Conservation (phyloP, 192 early-diverging fungal species). For the Rhizoclosmatium sp. region DNA sequence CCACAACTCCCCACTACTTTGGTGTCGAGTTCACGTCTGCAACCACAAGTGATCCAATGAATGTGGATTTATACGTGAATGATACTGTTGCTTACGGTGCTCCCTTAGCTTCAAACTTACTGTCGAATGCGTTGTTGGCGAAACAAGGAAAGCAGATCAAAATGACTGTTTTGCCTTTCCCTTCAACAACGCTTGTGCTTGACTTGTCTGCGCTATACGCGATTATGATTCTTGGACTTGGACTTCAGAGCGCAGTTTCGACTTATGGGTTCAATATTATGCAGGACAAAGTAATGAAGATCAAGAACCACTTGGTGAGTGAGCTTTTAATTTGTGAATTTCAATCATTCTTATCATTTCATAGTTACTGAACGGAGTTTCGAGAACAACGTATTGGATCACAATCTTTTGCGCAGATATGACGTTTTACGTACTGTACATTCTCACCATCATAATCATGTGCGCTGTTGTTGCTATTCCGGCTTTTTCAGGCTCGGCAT, state of each 20-base stretch:
- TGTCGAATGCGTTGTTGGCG: background rate
- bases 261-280: slow-evolving; percentile 1
- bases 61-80: background rate
- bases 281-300: background rate
- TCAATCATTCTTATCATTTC: background rate
- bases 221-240: background rate
- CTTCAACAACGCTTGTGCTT: background rate
- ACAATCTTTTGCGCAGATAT: background rate
- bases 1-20: no score
- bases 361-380: background rate
- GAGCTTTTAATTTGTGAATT: background rate
- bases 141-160: background rate
- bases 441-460: background rate
- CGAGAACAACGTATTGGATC: background rate
- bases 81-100: background rate
- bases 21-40: no score
- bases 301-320: background rate
- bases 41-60: background rate
- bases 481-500: background rate
- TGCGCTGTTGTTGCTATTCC: background rate
- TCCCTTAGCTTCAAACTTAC: background rate
- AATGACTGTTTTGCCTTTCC: background rate
- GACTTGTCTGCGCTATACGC: background rate
- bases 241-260: background rate
- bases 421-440: background rate